phyloP scores from a whole-genome alignment of 208 protist species.

The Zelonia costaricensis region DNA sequence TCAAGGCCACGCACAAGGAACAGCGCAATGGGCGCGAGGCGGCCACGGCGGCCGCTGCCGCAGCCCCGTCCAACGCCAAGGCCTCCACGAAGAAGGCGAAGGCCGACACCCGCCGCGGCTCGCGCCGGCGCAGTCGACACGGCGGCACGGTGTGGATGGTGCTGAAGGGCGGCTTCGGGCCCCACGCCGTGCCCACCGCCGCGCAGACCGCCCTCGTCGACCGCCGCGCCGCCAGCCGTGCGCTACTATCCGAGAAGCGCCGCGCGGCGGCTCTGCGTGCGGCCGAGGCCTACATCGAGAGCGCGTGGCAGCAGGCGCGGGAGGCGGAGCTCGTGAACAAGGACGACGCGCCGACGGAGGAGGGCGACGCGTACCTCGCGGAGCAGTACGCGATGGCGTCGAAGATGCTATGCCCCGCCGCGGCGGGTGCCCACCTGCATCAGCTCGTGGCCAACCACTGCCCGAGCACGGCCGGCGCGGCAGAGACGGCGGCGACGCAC shows the following conservation, averaged over 20 bases:
- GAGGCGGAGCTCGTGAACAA: slow-evolving; percentile 44
- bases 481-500: not conserved
- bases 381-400: slow-evolving; percentile 76
- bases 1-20: slow-evolving; percentile 62
- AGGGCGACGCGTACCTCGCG: slow-evolving; percentile 63
- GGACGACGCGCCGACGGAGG: slow-evolving; percentile 35
- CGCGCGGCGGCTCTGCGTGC: slow-evolving; percentile 47
- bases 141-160: slow-evolving; percentile 79
- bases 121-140: slow-evolving; percentile 22
- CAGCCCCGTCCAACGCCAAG: not conserved
- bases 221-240: slow-evolving; percentile 22
- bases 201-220: not conserved
- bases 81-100: slow-evolving; percentile 6
- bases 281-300: slow-evolving; percentile 69
- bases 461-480: not conserved
- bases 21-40: slow-evolving; percentile 21
- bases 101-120: slow-evolving; percentile 19
- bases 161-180: slow-evolving; percentile 76
- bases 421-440: slow-evolving; percentile 24
- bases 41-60: not conserved
- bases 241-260: slow-evolving; percentile 37
- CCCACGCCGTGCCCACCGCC: slow-evolving; percentile 29
- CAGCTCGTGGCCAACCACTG: slow-evolving; percentile 38
- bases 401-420: slow-evolving; percentile 34
- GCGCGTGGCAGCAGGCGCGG: slow-evolving; percentile 66